Conservation (phyloP, 345 rosid genomes). For the Gossypium turneri region DNA sequence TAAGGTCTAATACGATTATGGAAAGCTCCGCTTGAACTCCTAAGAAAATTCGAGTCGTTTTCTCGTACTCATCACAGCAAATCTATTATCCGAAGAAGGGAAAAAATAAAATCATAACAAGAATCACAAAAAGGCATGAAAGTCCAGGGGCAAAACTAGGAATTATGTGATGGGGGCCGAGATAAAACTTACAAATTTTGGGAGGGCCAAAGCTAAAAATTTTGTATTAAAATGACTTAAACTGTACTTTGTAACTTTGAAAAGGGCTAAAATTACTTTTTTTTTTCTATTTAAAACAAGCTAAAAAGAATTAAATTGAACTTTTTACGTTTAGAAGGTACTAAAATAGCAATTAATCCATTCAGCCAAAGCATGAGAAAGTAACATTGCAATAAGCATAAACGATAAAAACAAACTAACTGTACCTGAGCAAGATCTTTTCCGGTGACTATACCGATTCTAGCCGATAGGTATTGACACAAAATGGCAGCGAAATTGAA, state of each 20-base stretch:
- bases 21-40: constrained; percentile 87
- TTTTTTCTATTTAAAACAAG: no score
- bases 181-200: no score
- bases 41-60: constrained; percentile 61
- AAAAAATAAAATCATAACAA: not conserved
- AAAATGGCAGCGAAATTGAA: constrained; percentile 82
- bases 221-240: no score
- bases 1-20: constrained; percentile 66
- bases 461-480: constrained; percentile 82
- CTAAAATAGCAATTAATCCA: no score
- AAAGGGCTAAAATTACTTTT: no score
- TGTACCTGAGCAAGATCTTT: constrained; percentile 86
- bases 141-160: no score
- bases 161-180: no score
- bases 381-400: constrained; percentile 1
- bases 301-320: no score
- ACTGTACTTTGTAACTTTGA: no score
- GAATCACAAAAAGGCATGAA: not conserved
- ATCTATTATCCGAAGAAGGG: constrained; percentile 41
- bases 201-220: no score
- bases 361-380: not conserved
- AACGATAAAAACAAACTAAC: not conserved
- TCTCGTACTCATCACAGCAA: constrained; percentile 85
- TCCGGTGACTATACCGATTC: constrained; percentile 70
- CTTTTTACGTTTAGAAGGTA: no score